These are phyloP conservation scores for Podochytrium sp. DNA, from an alignment of 192 early-diverging fungal genomes.

Conservation along the genomic window DNA sequence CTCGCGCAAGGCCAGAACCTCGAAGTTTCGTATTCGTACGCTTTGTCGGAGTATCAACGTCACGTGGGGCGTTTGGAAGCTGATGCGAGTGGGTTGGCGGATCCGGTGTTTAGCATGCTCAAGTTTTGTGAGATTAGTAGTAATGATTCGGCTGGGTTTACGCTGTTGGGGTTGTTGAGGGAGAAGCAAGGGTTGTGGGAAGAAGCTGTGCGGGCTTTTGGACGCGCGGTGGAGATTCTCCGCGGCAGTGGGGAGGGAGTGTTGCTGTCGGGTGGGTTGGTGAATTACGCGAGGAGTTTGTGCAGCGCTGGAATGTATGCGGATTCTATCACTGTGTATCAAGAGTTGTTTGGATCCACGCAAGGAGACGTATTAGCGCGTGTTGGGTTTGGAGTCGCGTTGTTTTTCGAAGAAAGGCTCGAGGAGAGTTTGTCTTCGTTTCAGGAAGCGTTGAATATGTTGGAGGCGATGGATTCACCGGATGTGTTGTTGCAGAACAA, in stretches of 20 bases:
- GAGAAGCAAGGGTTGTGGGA: slow-evolving; percentile 75
- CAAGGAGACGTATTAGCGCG: slow-evolving; percentile 19
- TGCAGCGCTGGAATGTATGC: slow-evolving; percentile 65
- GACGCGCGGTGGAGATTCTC: slow-evolving; percentile 46
- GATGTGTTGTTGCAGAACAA: slow-evolving; percentile 60
- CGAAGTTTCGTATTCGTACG: slow-evolving; percentile 23
- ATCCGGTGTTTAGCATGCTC: slow-evolving; percentile 54
- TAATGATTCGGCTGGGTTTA: slow-evolving; percentile 60
- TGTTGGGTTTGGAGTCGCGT: slow-evolving; percentile 73
- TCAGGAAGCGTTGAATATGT: slow-evolving; percentile 70
- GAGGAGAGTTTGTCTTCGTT: slow-evolving; percentile 73
- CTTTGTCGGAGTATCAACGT: slow-evolving; percentile 15
- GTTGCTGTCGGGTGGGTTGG: slow-evolving; percentile 20
- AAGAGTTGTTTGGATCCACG: slow-evolving; percentile 26
- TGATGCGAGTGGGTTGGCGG: background rate
- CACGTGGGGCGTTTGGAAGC: background rate
- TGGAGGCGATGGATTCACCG: slow-evolving; percentile 27
- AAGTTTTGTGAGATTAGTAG: slow-evolving; percentile 68
- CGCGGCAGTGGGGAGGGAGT: slow-evolving; percentile 26
- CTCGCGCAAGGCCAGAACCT: slow-evolving; percentile 49
- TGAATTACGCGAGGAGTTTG: slow-evolving; percentile 71
- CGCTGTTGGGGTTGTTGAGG: slow-evolving; percentile 74
- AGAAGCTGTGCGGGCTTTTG: slow-evolving; percentile 70
- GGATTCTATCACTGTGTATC: slow-evolving; percentile 62
- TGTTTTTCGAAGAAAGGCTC: slow-evolving; percentile 73